A percentile compares a stretch with the other conserved stretches of the same genome.
These are phyloP conservation scores for Linum trigynum DNA, from an alignment of 345 rosid genomes.

Conservation along the genomic window DNA sequence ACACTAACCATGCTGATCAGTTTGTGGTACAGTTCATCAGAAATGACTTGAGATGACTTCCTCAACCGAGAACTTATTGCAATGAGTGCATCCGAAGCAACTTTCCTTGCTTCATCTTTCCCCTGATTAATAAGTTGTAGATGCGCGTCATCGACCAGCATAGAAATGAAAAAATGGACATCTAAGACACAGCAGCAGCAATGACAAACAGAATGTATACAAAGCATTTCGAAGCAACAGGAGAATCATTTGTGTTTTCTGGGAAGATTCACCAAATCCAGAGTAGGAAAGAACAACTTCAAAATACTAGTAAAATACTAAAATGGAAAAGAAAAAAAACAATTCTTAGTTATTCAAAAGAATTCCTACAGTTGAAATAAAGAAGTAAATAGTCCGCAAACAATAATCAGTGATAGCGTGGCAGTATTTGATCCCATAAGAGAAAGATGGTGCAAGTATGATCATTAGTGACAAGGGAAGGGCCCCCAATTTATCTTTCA, in stretches of 20 bases:
- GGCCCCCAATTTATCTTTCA: too few species aligned
- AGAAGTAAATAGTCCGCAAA: too few species aligned
- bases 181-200: background rate
- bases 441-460: too few species aligned
- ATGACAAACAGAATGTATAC: background rate
- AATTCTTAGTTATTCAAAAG: background rate
- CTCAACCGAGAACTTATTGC: slow-evolving; percentile 42
- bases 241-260: background rate
- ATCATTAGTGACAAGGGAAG: too few species aligned
- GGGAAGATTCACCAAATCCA: background rate
- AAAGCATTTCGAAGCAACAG: background rate
- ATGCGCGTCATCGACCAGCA: too few species aligned
- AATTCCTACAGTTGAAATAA: too few species aligned
- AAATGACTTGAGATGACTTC: slow-evolving; percentile 24
- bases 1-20: slow-evolving; percentile 66
- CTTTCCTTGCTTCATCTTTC: slow-evolving; percentile 67
- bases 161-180: slow-evolving; percentile 6
- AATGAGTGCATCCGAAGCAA: slow-evolving; percentile 65
- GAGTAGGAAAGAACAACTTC: too few species aligned
- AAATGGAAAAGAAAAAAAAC: background rate
- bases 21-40: slow-evolving; percentile 44
- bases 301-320: background rate
- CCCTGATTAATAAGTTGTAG: slow-evolving; percentile 26
- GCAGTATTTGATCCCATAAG: too few species aligned
- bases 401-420: too few species aligned